Evolutionary conservation across 2,329 filamentous ascomycete species (phyloP).

Genomic region (Neocatenulostroma microsporum): DNA sequence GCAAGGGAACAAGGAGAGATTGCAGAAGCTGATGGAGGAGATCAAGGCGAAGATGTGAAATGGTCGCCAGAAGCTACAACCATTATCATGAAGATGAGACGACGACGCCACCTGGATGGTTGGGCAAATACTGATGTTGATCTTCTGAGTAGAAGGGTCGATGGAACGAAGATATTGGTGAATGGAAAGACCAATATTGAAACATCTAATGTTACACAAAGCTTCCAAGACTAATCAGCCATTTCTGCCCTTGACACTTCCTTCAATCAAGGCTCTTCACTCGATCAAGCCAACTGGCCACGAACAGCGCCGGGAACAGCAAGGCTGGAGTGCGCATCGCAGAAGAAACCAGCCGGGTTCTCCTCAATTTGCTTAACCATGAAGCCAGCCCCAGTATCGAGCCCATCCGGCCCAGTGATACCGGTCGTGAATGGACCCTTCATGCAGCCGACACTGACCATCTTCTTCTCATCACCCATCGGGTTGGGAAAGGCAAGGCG

Average conservation of each 20-base stretch:
- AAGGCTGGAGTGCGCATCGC: slow-evolving; percentile 45
- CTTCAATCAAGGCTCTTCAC: too few species aligned
- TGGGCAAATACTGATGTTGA: too few species aligned
- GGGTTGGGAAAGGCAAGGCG: slow-evolving; percentile 48
- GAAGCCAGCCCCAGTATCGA: slow-evolving; percentile 43
- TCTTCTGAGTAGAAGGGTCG: too few species aligned
- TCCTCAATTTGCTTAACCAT: slow-evolving; percentile 44
- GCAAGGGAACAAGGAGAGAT: slow-evolving; percentile 67
- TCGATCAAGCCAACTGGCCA: slow-evolving; percentile 45
- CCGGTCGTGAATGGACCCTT: slow-evolving; percentile 40
- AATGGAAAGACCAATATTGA: too few species aligned
- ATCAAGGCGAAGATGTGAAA: slow-evolving; percentile 84
- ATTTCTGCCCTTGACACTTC: too few species aligned
- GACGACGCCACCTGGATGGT: too few species aligned
- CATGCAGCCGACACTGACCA: slow-evolving; percentile 35
- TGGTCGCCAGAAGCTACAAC: too few species aligned
- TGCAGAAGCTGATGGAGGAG: slow-evolving; percentile 73
- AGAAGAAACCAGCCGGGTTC: slow-evolving; percentile 46
- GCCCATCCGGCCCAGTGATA: slow-evolving; percentile 31
- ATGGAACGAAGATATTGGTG: too few species aligned
- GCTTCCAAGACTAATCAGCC: too few species aligned
- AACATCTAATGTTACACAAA: too few species aligned
- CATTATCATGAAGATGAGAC: too few species aligned
- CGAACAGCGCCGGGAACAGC: slow-evolving; percentile 46
- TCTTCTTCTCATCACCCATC: slow-evolving; percentile 21